Evolutionary conservation across 177 flowering plant genomes (phyloP).

Genomic region (Vitis hybrid): DNA sequence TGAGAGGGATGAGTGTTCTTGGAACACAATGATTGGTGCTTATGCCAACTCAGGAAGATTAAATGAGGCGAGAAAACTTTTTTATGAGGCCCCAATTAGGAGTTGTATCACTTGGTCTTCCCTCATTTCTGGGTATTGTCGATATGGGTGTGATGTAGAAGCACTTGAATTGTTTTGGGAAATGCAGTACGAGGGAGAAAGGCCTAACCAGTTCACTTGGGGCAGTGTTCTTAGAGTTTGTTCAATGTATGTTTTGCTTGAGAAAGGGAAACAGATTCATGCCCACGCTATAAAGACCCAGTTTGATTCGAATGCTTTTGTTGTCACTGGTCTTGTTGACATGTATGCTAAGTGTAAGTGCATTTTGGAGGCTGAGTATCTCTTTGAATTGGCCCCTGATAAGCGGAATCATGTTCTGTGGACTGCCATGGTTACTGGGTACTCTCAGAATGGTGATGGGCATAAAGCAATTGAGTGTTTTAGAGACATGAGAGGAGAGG

Average conservation of each 20-base stretch:
- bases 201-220: constrained; percentile 60
- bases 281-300: constrained; percentile 49
- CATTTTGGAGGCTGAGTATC: constrained; percentile 56
- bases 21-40: constrained; percentile 77
- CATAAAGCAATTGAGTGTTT: constrained; percentile 55
- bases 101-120: constrained; percentile 70
- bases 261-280: constrained; percentile 64
- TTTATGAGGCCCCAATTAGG: constrained; percentile 38
- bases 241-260: constrained; percentile 34
- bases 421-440: constrained; percentile 84
- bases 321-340: constrained; percentile 73
- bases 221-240: constrained; percentile 72
- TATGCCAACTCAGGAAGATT: constrained; percentile 56
- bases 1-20: constrained; percentile 59
- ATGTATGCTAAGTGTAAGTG: constrained; percentile 71
- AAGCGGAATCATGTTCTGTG: constrained; percentile 58
- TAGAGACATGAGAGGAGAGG: constrained; percentile 48
- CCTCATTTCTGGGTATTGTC: constrained; percentile 65
- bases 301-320: constrained; percentile 47
- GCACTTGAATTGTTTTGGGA: constrained; percentile 53
- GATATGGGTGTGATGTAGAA: constrained; percentile 37
- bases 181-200: constrained; percentile 67
- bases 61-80: constrained; percentile 53
- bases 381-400: constrained; percentile 42
- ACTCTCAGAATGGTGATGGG: constrained; percentile 59